Percentiles rank a stretch among this genome's conserved stretches.
Conservation (phyloP, 768 basidiomycete genomes). For the Tubosaeta sp. region DNA sequence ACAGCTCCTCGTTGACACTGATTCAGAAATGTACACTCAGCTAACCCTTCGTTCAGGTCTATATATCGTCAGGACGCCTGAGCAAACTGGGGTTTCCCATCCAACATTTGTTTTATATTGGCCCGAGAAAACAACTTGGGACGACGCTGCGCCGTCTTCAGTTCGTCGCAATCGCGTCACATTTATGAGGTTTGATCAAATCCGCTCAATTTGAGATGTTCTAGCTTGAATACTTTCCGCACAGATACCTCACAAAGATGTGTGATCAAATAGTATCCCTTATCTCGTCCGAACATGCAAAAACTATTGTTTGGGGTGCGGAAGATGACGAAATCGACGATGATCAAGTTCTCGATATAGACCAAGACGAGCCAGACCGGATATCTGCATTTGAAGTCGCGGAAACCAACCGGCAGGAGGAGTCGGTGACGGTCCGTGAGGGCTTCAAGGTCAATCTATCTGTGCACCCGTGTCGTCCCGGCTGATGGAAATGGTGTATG, state of each 20-base stretch:
- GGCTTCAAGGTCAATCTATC: slow-evolving; percentile 42
- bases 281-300: slow-evolving; percentile 32
- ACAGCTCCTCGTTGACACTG: slow-evolving; percentile 14
- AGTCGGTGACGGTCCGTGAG: slow-evolving; percentile 37
- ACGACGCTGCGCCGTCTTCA: slow-evolving; percentile 41
- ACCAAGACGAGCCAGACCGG: slow-evolving; percentile 42
- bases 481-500: background rate
- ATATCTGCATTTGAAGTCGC: slow-evolving; percentile 51
- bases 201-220: background rate
- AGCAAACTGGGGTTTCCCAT: slow-evolving; percentile 2
- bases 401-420: slow-evolving; percentile 55
- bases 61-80: slow-evolving; percentile 12
- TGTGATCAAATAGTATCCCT: slow-evolving; percentile 44
- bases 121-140: slow-evolving; percentile 60
- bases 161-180: slow-evolving; percentile 51
- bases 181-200: slow-evolving; percentile 50
- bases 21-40: background rate
- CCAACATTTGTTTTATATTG: slow-evolving; percentile 52
- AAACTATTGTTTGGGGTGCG: slow-evolving; percentile 42
- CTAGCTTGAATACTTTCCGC: background rate
- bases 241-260: slow-evolving; percentile 57
- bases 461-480: background rate
- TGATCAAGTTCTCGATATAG: slow-evolving; percentile 25
- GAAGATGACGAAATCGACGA: slow-evolving; percentile 27
- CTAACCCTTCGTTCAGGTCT: slow-evolving; percentile 20